phyloP scores from a whole-genome alignment of 208 protist species.

The Leishmania turanica region DNA sequence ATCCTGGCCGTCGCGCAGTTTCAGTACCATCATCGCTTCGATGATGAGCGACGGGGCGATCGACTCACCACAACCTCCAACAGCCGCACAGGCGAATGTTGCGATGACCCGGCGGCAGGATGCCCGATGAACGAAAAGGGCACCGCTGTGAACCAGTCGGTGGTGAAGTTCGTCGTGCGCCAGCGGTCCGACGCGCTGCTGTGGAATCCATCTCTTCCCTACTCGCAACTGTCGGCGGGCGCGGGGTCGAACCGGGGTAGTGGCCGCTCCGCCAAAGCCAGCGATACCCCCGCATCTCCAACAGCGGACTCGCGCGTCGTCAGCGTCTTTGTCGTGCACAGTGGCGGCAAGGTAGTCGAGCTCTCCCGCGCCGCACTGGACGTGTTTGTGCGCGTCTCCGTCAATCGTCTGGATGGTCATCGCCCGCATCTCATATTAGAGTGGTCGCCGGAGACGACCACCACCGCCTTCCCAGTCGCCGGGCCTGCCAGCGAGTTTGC shows the following conservation, averaged over 20 bases:
- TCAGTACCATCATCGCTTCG: conserved; percentile 35
- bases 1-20: conserved; percentile 79
- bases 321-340: conserved; percentile 68
- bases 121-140: neutral
- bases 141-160: conserved; percentile 30
- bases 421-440: conserved; percentile 64
- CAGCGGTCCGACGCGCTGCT: conserved; percentile 15
- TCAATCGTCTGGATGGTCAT: conserved; percentile 49
- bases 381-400: conserved; percentile 47
- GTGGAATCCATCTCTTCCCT: conserved; percentile 36
- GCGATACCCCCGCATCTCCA: neutral
- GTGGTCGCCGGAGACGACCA: conserved; percentile 54
- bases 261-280: neutral
- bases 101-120: neutral
- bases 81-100: neutral
- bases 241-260: neutral
- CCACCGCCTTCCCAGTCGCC: conserved; percentile 58
- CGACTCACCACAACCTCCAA: conserved; percentile 15
- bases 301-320: conserved; percentile 21
- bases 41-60: conserved; percentile 7
- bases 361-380: conserved; percentile 58
- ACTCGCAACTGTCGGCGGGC: neutral
- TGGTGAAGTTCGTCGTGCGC: conserved; percentile 66
- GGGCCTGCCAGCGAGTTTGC: conserved; percentile 63
- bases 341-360: conserved; percentile 63